Conservation (phyloP, 2,329 filamentous ascomycete genomes). For the Nigrograna mackinnonii region DNA sequence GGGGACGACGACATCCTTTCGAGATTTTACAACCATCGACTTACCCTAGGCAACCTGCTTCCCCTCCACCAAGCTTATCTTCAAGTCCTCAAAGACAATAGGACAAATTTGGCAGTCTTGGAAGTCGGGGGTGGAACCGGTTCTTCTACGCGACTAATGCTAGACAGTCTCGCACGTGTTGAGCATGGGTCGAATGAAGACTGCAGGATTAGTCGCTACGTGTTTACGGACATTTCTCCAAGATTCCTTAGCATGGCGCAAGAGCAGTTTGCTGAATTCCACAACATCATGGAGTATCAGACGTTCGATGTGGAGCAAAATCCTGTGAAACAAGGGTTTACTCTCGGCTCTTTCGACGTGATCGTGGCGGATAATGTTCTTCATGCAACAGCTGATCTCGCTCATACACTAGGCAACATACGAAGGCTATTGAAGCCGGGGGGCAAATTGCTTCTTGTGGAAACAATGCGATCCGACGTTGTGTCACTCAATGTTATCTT, state of each 20-base stretch:
- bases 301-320: conserved; percentile 14
- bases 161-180: conserved; percentile 2
- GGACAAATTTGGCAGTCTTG: too few species aligned
- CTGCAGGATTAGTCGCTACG: conserved; percentile 8
- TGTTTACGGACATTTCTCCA: conserved; percentile 17
- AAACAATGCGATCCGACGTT: background rate
- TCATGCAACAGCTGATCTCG: background rate
- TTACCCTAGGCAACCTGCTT: too few species aligned
- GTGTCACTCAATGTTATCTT: background rate
- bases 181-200: too few species aligned
- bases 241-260: conserved; percentile 14
- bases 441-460: background rate
- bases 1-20: background rate
- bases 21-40: too few species aligned
- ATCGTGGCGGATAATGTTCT: background rate
- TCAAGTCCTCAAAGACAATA: too few species aligned
- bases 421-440: conserved; percentile 1
- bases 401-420: background rate
- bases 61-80: too few species aligned
- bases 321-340: conserved; percentile 3
- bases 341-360: background rate
- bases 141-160: conserved; percentile 7
- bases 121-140: too few species aligned
- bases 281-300: conserved; percentile 5
- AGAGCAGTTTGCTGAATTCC: conserved; percentile 2